These are phyloP conservation scores for Pseudonitzschia delicatissima DNA, from an alignment of 108 stramenopile species.

Conservation along the genomic window DNA sequence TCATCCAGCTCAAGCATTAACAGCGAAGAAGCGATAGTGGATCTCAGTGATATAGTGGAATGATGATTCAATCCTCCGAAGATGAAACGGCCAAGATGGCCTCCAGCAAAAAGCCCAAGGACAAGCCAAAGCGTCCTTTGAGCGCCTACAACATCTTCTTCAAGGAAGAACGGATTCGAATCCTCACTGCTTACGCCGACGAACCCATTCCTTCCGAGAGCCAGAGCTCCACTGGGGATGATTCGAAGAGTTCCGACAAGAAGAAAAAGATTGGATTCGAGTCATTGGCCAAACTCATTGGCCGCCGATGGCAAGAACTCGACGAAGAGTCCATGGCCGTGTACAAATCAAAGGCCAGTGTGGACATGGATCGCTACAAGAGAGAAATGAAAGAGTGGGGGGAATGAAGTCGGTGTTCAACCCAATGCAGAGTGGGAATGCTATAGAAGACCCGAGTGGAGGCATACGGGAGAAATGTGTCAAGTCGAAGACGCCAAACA, in stretches of 20 bases:
- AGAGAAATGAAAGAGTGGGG: constrained; percentile 63
- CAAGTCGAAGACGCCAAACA: too few species aligned
- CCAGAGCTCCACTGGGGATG: not conserved
- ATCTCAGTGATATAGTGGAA: too few species aligned
- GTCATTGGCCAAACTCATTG: constrained; percentile 66
- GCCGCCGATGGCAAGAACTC: constrained; percentile 66
- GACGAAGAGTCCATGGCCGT: constrained; percentile 37
- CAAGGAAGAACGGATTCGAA: constrained; percentile 24
- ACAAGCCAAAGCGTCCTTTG: constrained; percentile 67
- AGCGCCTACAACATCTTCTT: constrained; percentile 49
- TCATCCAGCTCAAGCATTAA: too few species aligned
- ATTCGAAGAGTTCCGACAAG: not conserved
- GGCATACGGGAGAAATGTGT: too few species aligned
- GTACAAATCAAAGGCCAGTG: constrained; percentile 60
- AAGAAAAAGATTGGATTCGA: constrained; percentile 71
- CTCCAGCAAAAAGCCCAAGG: constrained; percentile 31
- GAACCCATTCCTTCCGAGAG: not conserved
- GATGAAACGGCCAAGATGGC: constrained; percentile 19
- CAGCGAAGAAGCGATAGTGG: too few species aligned
- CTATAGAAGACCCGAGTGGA: too few species aligned
- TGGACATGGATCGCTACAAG: constrained; percentile 70
- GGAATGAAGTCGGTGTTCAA: too few species aligned
- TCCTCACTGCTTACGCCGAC: not conserved
- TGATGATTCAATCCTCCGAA: constrained; percentile 5
- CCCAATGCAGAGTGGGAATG: too few species aligned